Evolutionary conservation across 305 asterid species (phyloP).

Genomic region (Rubia peregrina): DNA sequence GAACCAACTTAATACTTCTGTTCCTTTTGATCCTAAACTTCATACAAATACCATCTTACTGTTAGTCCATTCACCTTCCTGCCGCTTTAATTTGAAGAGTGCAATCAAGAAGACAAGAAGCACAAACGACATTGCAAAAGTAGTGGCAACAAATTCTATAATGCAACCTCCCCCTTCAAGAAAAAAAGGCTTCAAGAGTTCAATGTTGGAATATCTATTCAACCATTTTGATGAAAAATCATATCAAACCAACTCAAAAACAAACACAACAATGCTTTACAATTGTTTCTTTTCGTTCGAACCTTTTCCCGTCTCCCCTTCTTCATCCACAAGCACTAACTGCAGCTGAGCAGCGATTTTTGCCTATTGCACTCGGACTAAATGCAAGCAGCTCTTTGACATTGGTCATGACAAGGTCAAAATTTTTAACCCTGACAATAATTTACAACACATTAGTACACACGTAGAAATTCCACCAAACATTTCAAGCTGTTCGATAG

Average conservation of each 20-base stretch:
- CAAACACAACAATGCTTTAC: conserved; percentile 7
- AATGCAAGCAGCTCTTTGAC: conserved; percentile 8
- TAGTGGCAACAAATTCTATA: neutral
- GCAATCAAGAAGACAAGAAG: neutral
- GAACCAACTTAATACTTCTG: neutral
- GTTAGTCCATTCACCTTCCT: neutral
- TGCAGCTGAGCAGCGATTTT: neutral
- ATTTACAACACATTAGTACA: neutral
- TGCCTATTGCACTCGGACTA: conserved; percentile 7
- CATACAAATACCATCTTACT: neutral
- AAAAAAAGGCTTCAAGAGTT: neutral
- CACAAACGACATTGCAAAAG: neutral
- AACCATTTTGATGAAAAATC: conserved; percentile 12
- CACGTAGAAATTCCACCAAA: neutral
- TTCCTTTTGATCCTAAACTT: neutral
- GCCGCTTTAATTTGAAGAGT: no score
- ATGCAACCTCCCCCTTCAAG: neutral
- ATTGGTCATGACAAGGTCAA: conserved; percentile 6
- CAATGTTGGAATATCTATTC: conserved; percentile 9
- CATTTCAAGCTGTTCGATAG: conserved; percentile 17
- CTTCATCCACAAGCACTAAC: conserved; percentile 7
- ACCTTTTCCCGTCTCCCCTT: neutral
- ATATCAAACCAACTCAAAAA: conserved; percentile 11
- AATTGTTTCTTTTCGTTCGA: neutral
- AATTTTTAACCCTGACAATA: neutral